phyloP scores from a whole-genome alignment of 257 asterid species.

The Anisodus tanguticus region DNA sequence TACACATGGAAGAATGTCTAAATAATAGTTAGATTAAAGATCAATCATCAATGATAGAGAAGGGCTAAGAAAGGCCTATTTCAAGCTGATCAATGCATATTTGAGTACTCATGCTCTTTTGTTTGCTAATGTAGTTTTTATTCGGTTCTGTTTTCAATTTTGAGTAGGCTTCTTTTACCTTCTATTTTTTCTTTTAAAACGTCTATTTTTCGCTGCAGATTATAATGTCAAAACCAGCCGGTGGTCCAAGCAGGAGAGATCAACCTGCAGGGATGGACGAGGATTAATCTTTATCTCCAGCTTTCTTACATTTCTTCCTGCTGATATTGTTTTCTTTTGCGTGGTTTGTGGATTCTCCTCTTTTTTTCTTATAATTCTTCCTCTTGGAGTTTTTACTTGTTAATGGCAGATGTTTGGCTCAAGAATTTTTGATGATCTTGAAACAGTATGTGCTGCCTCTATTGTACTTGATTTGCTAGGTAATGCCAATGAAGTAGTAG shows the following conservation, averaged over 20 bases:
- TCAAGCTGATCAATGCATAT: neutral
- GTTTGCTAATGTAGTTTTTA: slow-evolving; percentile 1
- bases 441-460: neutral
- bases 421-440: slow-evolving; percentile 24
- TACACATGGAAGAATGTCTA: slow-evolving; percentile 13
- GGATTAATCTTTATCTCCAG: slow-evolving; percentile 37
- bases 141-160: neutral
- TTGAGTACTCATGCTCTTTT: neutral
- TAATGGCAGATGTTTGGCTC: neutral
- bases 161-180: neutral
- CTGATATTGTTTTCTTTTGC: slow-evolving; percentile 11
- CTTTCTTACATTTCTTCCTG: neutral
- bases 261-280: slow-evolving; percentile 47
- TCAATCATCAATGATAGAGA: neutral
- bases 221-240: slow-evolving; percentile 66
- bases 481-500: neutral
- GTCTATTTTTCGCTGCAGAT: slow-evolving; percentile 41
- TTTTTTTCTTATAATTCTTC: neutral
- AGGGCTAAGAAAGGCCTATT: neutral
- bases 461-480: slow-evolving; percentile 5
- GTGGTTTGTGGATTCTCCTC: slow-evolving; percentile 14
- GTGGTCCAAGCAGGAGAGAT: slow-evolving; percentile 53
- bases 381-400: neutral
- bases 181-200: neutral
- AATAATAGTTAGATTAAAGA: slow-evolving; percentile 1